A percentile compares a stretch with the other conserved stretches of the same genome.
These are phyloP conservation scores for Leccinum glutinopallens DNA, from an alignment of 1,284 basidiomycete species.

Conservation along the genomic window DNA sequence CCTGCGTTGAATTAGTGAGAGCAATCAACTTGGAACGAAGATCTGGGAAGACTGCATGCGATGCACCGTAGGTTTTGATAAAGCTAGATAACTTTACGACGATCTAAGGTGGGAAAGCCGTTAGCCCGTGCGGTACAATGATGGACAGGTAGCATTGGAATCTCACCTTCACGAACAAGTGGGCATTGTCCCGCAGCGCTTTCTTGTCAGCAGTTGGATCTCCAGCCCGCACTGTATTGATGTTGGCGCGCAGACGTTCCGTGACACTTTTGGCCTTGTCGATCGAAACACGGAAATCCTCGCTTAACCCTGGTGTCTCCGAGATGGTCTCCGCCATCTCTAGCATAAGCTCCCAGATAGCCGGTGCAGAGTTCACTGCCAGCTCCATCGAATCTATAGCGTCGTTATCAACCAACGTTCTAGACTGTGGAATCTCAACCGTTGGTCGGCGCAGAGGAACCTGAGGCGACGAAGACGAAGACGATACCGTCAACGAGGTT, in stretches of 20 bases:
- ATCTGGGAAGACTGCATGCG: constrained; percentile 55
- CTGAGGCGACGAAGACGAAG: constrained; percentile 44
- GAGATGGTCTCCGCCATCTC: constrained; percentile 47
- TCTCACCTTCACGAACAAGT: constrained; percentile 70
- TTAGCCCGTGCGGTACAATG: background rate
- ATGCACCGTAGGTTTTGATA: constrained; percentile 59
- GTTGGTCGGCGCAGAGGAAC: constrained; percentile 39
- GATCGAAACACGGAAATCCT: constrained; percentile 52
- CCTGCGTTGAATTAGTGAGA: constrained; percentile 76
- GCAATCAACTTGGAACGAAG: constrained; percentile 69
- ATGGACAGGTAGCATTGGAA: background rate
- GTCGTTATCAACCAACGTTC: constrained; percentile 66
- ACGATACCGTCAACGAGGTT: constrained; percentile 50
- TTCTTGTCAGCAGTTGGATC: constrained; percentile 52
- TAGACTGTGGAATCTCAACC: constrained; percentile 51
- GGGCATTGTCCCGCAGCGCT: constrained; percentile 67
- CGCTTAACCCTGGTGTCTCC: constrained; percentile 43
- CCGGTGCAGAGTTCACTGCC: constrained; percentile 70
- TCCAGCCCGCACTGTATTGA: constrained; percentile 53
- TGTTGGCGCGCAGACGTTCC: constrained; percentile 53
- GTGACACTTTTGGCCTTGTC: constrained; percentile 61
- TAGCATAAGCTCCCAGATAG: constrained; percentile 73
- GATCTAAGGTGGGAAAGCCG: constrained; percentile 42
- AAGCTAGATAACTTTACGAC: constrained; percentile 69
- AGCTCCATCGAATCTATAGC: constrained; percentile 67